These are phyloP conservation scores for Cephaloascus fragrans DNA, from an alignment of 805 yeast genomes.

Conservation along the genomic window DNA sequence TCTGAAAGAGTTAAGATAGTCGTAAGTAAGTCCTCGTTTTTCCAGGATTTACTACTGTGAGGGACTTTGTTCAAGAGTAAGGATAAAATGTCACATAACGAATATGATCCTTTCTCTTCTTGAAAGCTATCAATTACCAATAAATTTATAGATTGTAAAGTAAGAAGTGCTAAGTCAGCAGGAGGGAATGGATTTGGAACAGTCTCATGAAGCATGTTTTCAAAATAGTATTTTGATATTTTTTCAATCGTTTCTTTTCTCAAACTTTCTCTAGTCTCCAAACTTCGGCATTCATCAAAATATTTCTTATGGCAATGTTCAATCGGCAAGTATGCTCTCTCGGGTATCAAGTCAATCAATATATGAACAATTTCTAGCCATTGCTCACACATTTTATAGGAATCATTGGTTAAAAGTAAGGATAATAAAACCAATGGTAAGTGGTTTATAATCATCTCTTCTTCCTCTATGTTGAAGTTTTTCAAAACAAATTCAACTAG, in stretches of 20 bases:
- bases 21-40: slow-evolving; percentile 5
- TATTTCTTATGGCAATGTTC: slow-evolving; percentile 22
- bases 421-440: slow-evolving; percentile 60
- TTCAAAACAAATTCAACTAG: slow-evolving; percentile 50
- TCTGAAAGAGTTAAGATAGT: slow-evolving; percentile 7
- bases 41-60: slow-evolving; percentile 14
- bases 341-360: slow-evolving; percentile 49
- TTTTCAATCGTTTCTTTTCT: slow-evolving; percentile 9
- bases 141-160: slow-evolving; percentile 19
- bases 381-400: slow-evolving; percentile 4
- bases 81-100: slow-evolving; percentile 22
- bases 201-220: slow-evolving; percentile 4
- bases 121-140: slow-evolving; percentile 12
- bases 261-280: not conserved
- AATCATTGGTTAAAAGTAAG: slow-evolving; percentile 18
- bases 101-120: slow-evolving; percentile 11
- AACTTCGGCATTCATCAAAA: not conserved
- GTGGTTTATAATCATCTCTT: slow-evolving; percentile 73
- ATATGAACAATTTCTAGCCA: slow-evolving; percentile 31
- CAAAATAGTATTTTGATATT: slow-evolving; percentile 25
- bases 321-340: slow-evolving; percentile 49
- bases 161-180: slow-evolving; percentile 32
- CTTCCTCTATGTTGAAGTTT: slow-evolving; percentile 72
- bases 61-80: slow-evolving; percentile 38
- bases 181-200: slow-evolving; percentile 26